These are phyloP conservation scores for Botrytis fabae DNA, from an alignment of 2,329 filamentous ascomycete species.

Conservation along the genomic window DNA sequence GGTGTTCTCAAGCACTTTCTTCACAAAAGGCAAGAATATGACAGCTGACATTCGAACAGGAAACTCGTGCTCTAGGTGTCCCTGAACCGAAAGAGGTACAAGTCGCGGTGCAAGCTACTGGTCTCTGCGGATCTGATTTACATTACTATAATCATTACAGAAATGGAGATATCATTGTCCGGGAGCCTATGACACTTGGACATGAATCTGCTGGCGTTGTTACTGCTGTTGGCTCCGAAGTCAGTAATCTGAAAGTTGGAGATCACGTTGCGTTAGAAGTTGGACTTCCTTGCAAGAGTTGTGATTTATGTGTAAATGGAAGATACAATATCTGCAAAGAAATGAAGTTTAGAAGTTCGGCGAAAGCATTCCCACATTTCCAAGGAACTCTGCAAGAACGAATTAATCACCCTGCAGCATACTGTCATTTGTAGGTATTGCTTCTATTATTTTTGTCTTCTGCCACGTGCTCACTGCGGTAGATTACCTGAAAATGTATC, in stretches of 20 bases:
- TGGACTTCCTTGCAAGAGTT: slow-evolving; percentile 85
- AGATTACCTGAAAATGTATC: slow-evolving; percentile 66
- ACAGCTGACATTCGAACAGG: slow-evolving; percentile 32
- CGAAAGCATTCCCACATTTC: slow-evolving; percentile 42
- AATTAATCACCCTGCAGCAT: slow-evolving; percentile 90
- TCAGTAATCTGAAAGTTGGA: slow-evolving; percentile 74
- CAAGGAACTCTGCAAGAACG: slow-evolving; percentile 41
- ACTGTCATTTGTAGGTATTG: slow-evolving; percentile 74
- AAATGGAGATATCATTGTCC: slow-evolving; percentile 94
- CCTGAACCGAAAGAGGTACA: slow-evolving; percentile 64
- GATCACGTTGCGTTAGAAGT: slow-evolving; percentile 94
- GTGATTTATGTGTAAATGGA: slow-evolving; percentile 85
- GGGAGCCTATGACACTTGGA: slow-evolving; percentile 83
- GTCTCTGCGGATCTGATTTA: slow-evolving; percentile 95
- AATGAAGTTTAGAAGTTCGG: slow-evolving; percentile 42
- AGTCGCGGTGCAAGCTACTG: slow-evolving; percentile 85
- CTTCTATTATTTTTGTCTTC: not conserved
- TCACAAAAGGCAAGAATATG: not conserved
- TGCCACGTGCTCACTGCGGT: slow-evolving; percentile 18
- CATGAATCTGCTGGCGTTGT: slow-evolving; percentile 89
- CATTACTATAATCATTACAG: slow-evolving; percentile 96
- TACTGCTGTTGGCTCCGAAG: slow-evolving; percentile 76
- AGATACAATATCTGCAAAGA: slow-evolving; percentile 91
- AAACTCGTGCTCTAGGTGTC: slow-evolving; percentile 34
- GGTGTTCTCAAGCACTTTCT: not conserved